Base-by-base conservation (phyloP, 1,139 yeast genomes). In the Pneumocystis sp. region DNA sequence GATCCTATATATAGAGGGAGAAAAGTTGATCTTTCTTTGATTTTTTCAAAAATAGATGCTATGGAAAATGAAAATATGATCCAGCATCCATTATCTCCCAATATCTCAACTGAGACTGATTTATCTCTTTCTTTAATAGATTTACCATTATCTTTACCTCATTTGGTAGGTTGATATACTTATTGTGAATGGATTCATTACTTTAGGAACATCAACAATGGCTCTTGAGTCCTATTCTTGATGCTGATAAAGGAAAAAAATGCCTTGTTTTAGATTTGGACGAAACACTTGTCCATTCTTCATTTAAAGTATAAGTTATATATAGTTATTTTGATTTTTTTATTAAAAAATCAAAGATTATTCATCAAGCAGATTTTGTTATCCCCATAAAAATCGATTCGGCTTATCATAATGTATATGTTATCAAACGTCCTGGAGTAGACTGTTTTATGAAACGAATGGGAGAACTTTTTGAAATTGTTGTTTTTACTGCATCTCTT, bases 361-460 rank as follows among this genome's bases (percentile, higher is more conserved):
- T 93, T 68, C 83, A 95, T 68, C 87, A 90, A 61, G 96, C 97
- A 0, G 98, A 93, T 76, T 93, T 93, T 77, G 96, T 95, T 63
- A 89, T 95, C 65, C 96, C 96, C 10, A 91, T 86, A 63, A 89
- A 85, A 75, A 93, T 93, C 69, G 97, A 93, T 73, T 86, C 86
- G 72, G 95, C 88, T 75, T 81, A 86, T 42, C 97, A 95, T 75
- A 95, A 89, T 73, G 98, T 93, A 63, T 93, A 90, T 74, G 98
- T 93, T 42, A 89, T 91, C 67, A 93, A 95, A 74, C 83, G 99
- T 72, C 99, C 99, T 0, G 98, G 98, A 0, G 98, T 95, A 63
- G 98, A 93, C 75, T 95, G 89, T 73, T 93, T 95, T 73, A 80
- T 93, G 79, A 80, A 78, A 70, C 81, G 83, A 69, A 96, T 93